A percentile compares a stretch with the other conserved stretches of the same genome.
Evolutionary conservation across 176 grass and related monocot species (phyloP).

Genomic region (Elymus sibiricus): DNA sequence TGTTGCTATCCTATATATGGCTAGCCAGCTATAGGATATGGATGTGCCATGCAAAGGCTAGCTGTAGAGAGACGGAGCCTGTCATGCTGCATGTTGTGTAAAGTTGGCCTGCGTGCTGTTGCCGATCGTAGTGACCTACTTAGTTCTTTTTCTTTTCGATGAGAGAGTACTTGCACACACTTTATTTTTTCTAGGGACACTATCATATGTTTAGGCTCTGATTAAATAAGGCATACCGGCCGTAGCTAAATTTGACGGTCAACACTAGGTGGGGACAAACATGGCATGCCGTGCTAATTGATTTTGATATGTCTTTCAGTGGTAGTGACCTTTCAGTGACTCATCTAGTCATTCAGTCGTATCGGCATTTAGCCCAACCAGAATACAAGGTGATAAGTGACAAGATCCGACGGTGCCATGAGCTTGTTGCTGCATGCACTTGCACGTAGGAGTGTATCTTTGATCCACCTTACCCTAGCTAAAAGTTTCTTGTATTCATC

Average conservation of each 20-base stretch:
- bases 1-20: background rate
- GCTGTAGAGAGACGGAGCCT: background rate
- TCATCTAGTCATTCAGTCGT: slow-evolving; percentile 43
- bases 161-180: background rate
- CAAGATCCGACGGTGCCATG: slow-evolving; percentile 10
- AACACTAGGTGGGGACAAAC: background rate
- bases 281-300: background rate
- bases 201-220: background rate
- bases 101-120: background rate
- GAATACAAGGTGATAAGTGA: background rate
- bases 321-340: slow-evolving; percentile 26
- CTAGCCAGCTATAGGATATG: background rate
- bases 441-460: background rate
- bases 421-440: slow-evolving; percentile 4
- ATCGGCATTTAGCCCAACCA: background rate
- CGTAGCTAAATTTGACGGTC: background rate
- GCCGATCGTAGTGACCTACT: background rate
- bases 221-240: background rate
- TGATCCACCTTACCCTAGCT: background rate
- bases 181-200: background rate
- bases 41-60: slow-evolving; percentile 1
- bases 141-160: background rate
- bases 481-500: background rate
- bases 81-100: background rate
- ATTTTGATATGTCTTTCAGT: background rate